Evolutionary conservation across 2,329 filamentous ascomycete species (phyloP).

Genomic region (Hansfordia pulvinata): DNA sequence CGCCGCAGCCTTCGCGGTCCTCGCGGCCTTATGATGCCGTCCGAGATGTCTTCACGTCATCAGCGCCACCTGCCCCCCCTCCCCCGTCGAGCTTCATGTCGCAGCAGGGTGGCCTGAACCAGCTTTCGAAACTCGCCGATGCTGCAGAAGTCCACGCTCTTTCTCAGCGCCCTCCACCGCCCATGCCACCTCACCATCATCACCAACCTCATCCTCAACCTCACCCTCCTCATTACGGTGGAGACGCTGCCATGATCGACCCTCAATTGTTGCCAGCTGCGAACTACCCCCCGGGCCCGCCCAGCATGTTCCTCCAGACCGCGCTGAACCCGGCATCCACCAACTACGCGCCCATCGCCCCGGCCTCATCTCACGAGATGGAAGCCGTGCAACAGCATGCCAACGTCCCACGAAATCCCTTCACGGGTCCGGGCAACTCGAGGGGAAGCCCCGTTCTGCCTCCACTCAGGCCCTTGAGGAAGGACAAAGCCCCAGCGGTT

Average conservation of each 20-base stretch:
- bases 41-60: constrained; percentile 24
- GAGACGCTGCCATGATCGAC: constrained; percentile 13
- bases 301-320: constrained; percentile 21
- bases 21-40: constrained; percentile 30
- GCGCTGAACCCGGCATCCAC: constrained; percentile 19
- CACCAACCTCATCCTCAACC: too few relatives aligned
- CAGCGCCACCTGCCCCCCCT: constrained; percentile 11
- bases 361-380: constrained; percentile 10
- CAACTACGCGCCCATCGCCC: constrained; percentile 15
- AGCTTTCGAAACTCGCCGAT: too few relatives aligned
- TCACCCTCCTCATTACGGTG: too few relatives aligned
- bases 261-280: constrained; percentile 11
- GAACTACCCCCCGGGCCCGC: constrained; percentile 8
- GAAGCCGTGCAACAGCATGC: constrained; percentile 7
- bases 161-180: too few relatives aligned
- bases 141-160: too few relatives aligned
- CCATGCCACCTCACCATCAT: constrained; percentile 4
- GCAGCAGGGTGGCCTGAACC: too few relatives aligned
- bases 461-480: constrained; percentile 17
- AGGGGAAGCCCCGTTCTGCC: constrained; percentile 21
- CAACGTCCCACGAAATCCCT: constrained; percentile 17
- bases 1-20: too few relatives aligned
- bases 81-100: constrained; percentile 9
- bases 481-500: constrained; percentile 10
- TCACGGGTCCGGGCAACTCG: constrained; percentile 13